Conservation (phyloP, 352 stramenopile species). For the Phytophthora tubulina region DNA sequence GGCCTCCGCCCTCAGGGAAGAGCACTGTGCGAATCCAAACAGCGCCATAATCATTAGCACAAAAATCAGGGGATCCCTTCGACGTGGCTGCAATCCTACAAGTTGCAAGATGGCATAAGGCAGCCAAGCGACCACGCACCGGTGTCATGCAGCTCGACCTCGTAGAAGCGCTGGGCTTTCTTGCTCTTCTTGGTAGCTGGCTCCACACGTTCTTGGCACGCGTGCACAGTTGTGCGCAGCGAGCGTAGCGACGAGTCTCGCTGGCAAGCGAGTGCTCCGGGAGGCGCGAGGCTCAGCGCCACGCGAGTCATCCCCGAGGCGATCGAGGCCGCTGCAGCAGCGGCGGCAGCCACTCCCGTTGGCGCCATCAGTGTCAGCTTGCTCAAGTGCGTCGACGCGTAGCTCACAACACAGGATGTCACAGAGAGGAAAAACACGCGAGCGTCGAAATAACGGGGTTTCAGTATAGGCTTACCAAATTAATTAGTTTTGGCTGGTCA, state of each 20-base stretch:
- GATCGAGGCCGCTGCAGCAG: constrained; percentile 18
- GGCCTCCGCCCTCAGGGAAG: constrained; percentile 88
- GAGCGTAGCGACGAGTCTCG: constrained; percentile 69
- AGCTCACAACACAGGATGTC: constrained; percentile 21
- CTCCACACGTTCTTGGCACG: constrained; percentile 41
- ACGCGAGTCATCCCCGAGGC: constrained; percentile 16
- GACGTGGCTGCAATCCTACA: not conserved
- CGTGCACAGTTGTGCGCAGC: constrained; percentile 57
- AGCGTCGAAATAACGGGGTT: constrained; percentile 5
- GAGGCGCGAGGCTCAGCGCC: constrained; percentile 33
- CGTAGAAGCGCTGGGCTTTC: constrained; percentile 47
- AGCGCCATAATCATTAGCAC: constrained; percentile 26
- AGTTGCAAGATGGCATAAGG: not conserved
- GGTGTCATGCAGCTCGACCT: constrained; percentile 78
- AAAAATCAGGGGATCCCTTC: constrained; percentile 3
- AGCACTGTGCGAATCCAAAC: constrained; percentile 55
- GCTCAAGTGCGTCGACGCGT: constrained; percentile 1
- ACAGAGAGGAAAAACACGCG: constrained; percentile 20
- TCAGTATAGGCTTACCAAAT: constrained; percentile 1
- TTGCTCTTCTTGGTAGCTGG: constrained; percentile 49
- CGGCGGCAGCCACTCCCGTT: constrained; percentile 35
- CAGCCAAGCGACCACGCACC: constrained; percentile 30
- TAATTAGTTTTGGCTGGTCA: not conserved
- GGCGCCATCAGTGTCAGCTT: constrained; percentile 21
- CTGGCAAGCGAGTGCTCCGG: constrained; percentile 70